Conservation (phyloP, 257 asterid genomes). For the Ehretia macrophylla region DNA sequence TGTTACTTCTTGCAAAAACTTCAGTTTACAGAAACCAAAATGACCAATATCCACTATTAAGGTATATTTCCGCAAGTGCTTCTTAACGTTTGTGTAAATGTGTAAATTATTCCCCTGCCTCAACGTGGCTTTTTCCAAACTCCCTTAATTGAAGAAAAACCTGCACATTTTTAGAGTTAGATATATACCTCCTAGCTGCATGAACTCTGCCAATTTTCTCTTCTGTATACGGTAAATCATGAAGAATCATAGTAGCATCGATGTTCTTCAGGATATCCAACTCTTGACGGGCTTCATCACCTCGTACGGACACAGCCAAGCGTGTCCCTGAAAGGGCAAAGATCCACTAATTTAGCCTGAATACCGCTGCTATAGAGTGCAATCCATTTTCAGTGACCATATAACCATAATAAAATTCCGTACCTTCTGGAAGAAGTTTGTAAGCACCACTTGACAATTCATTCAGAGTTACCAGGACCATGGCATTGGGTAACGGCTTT, state of each 20-base stretch:
- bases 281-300: conserved; percentile 77
- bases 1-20: no score
- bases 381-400: background rate
- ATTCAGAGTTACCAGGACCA: conserved; percentile 71
- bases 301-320: conserved; percentile 69
- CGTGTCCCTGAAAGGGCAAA: conserved; percentile 65
- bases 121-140: no score
- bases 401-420: background rate
- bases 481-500: conserved; percentile 78
- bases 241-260: conserved; percentile 82
- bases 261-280: conserved; percentile 61
- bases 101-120: no score
- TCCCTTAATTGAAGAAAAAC: no score
- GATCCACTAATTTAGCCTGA: conserved; percentile 15
- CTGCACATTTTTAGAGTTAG: no score
- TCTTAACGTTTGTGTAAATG: no score
- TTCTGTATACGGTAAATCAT: conserved; percentile 66
- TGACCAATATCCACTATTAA: no score
- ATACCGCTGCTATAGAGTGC: background rate
- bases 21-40: no score
- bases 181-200: conserved; percentile 78
- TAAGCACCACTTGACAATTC: conserved; percentile 82
- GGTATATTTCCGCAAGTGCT: no score
- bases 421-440: conserved; percentile 91
- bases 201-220: conserved; percentile 87